Evolutionary conservation across 2,329 filamentous ascomycete genomes (phyloP).

Genomic region (Exophiala dermatitidis): DNA sequence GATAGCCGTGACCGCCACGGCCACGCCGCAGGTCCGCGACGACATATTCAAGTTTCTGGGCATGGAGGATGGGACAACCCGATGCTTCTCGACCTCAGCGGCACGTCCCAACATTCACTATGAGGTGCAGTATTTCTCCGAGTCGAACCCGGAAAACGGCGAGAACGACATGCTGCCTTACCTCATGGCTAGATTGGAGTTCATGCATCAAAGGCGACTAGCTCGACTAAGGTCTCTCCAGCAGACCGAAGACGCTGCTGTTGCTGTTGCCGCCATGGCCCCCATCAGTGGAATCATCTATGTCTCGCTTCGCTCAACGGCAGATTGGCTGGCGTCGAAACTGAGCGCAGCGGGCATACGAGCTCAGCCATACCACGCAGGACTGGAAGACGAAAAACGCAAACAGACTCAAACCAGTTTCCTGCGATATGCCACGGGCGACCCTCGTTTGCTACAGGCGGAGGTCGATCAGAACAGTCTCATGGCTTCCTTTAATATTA

Average conservation of each 20-base stretch:
- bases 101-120: constrained; percentile 81
- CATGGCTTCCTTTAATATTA: constrained; percentile 68
- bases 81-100: constrained; percentile 76
- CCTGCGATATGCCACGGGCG: constrained; percentile 22
- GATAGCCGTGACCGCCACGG: constrained; percentile 88
- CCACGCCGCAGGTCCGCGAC: constrained; percentile 69
- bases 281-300: constrained; percentile 45
- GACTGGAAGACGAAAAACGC: constrained; percentile 64
- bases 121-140: constrained; percentile 62
- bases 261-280: constrained; percentile 24
- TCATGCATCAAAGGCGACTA: constrained; percentile 63
- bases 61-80: constrained; percentile 48
- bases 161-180: constrained; percentile 64
- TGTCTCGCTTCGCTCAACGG: constrained; percentile 36
- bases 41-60: constrained; percentile 73
- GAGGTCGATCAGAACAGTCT: constrained; percentile 17
- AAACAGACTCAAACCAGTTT: constrained; percentile 45
- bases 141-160: constrained; percentile 45
- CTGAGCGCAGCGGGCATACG: constrained; percentile 34
- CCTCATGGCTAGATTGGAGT: constrained; percentile 68
- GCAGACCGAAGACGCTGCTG: constrained; percentile 31
- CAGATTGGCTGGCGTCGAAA: constrained; percentile 36
- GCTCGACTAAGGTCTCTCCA: constrained; percentile 38
- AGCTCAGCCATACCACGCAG: constrained; percentile 47
- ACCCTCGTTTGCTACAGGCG: constrained; percentile 10